Conservation (phyloP, 176 grass and related monocot species). For the Phoenix dactylifera region DNA sequence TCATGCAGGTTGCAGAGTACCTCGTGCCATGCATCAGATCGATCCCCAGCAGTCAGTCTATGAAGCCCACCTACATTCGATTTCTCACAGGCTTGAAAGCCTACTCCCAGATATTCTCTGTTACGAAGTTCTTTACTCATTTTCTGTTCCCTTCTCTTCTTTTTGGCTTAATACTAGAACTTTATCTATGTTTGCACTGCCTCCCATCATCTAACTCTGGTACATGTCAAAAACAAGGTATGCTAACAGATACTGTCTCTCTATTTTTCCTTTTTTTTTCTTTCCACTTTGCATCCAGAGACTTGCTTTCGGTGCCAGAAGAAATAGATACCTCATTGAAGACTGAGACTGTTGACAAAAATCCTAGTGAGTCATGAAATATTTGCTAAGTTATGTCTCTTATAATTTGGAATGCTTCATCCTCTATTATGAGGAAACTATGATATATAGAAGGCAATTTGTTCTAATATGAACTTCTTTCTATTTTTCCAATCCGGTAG, state of each 20-base stretch:
- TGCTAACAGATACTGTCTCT: too few relatives aligned
- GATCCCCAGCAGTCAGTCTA: conserved; percentile 57
- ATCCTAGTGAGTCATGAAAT: not conserved
- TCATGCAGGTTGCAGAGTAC: conserved; percentile 66
- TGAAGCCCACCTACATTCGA: conserved; percentile 90
- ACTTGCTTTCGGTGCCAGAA: conserved; percentile 84
- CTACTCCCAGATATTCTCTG: conserved; percentile 95
- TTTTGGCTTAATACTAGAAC: not conserved
- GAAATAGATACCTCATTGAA: conserved; percentile 78
- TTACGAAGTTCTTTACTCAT: conserved; percentile 23
- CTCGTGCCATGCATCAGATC: conserved; percentile 79
- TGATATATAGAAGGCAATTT: too few relatives aligned
- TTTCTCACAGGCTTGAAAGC: conserved; percentile 98
- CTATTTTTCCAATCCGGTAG: too few relatives aligned
- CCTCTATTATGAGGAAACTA: too few relatives aligned
- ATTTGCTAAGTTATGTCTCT: too few relatives aligned
- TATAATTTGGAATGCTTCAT: too few relatives aligned
- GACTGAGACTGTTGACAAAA: conserved; percentile 35
- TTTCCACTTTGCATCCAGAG: conserved; percentile 45
- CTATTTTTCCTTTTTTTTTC: conserved; percentile 3
- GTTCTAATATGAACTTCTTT: too few relatives aligned
- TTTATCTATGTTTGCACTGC: too few relatives aligned
- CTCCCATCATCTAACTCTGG: too few relatives aligned
- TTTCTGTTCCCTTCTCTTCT: conserved; percentile 7
- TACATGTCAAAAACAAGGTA: too few relatives aligned